Conservation (phyloP, 768 basidiomycete genomes). For the Lactifluus volemus region DNA sequence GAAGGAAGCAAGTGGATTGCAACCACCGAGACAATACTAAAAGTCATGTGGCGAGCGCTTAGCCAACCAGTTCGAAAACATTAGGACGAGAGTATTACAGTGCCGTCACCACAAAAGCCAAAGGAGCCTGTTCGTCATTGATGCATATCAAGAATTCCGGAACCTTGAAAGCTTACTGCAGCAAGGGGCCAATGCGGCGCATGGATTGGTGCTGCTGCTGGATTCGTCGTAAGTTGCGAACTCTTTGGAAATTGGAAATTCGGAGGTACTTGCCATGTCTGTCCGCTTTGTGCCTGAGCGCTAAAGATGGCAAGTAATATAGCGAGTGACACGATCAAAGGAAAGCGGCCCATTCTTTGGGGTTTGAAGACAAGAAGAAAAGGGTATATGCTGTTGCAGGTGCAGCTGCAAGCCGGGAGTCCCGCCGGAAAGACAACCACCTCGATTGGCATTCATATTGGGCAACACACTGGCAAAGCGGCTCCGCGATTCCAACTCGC, state of each 20-base stretch:
- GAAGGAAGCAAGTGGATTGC: conserved; percentile 67
- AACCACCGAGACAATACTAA: conserved; percentile 81
- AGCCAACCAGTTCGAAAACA: background rate
- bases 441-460: background rate
- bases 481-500: background rate
- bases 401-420: background rate
- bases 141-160: background rate
- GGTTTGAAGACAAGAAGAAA: background rate
- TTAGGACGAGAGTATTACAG: conserved; percentile 25
- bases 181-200: conserved; percentile 33
- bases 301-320: conserved; percentile 12
- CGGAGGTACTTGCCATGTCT: conserved; percentile 18
- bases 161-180: conserved; percentile 32
- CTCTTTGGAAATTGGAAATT: background rate
- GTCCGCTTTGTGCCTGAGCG: conserved; percentile 18
- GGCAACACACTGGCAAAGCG: background rate
- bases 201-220: conserved; percentile 33
- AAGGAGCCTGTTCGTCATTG: conserved; percentile 34
- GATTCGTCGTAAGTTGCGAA: background rate
- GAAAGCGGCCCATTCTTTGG: background rate
- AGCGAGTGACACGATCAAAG: conserved; percentile 1
- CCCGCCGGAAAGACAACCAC: background rate
- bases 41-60: background rate
- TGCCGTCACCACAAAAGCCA: conserved; percentile 43
- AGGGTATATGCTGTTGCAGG: background rate